Percentiles rank a stretch among this genome's conserved stretches.
These are phyloP conservation scores for Pterocarpus santalinus DNA, from an alignment of 306 rosid species.

Conservation along the genomic window DNA sequence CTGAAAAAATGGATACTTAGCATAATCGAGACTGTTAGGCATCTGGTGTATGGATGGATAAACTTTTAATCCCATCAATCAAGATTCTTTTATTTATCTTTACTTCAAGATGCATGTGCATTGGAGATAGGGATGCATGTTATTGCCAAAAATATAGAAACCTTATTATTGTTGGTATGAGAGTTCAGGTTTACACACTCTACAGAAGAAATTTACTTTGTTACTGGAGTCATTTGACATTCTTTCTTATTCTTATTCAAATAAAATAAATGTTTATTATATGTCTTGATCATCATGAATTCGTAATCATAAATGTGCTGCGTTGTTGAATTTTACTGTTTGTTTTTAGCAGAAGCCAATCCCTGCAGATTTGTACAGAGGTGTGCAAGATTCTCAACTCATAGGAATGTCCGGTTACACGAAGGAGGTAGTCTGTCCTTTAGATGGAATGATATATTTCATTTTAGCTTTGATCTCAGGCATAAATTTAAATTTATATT, in stretches of 20 bases:
- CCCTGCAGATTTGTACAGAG: slow-evolving; percentile 73
- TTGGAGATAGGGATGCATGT: too few species aligned
- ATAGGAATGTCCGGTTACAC: slow-evolving; percentile 93
- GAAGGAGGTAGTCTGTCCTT: slow-evolving; percentile 70
- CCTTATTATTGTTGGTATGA: too few species aligned
- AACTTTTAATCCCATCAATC: too few species aligned
- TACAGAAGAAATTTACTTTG: too few species aligned
- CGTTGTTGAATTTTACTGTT: slow-evolving; percentile 26
- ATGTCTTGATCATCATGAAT: not conserved
- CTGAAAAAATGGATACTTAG: not conserved
- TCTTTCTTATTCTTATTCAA: too few species aligned
- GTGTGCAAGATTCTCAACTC: slow-evolving; percentile 81
- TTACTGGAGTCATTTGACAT: too few species aligned
- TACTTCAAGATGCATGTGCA: too few species aligned
- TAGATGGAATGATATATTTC: slow-evolving; percentile 20
- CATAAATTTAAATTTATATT: not conserved
- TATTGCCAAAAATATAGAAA: too few species aligned
- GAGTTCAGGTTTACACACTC: too few species aligned
- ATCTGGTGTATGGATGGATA: too few species aligned
- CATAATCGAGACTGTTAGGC: too few species aligned
- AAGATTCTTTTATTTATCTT: too few species aligned
- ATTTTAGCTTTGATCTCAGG: slow-evolving; percentile 6
- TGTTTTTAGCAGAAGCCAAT: slow-evolving; percentile 78
- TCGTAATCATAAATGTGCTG: slow-evolving; percentile 19
- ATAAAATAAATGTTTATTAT: not conserved